Evolutionary conservation across 2,329 filamentous ascomycete genomes (phyloP), one percentile per base, ranked within the genome.

Genomic region (Colletotrichum spaethianum): DNA sequence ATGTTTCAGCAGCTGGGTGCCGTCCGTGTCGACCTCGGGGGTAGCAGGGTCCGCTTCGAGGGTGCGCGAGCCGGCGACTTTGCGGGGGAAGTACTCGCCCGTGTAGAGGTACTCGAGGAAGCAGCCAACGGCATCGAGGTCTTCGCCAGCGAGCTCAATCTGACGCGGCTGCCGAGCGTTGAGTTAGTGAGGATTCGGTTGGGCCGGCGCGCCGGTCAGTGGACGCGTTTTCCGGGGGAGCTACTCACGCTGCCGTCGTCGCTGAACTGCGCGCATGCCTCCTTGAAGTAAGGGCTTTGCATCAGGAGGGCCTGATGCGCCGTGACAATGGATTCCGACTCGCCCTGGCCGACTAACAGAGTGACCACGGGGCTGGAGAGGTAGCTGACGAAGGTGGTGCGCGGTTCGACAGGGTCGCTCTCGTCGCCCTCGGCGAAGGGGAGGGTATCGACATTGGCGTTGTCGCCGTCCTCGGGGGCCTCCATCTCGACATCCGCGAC

Each of bases 41-140:
- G 90, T 81, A 9, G 87, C 83, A 0, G 92, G 88, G 79, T 96
- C 93, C 66, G 86, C 80, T 79, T 97, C 94, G 56, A 97, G 90
- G 36, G 87, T 84, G 53, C 91, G 91, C 77, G 92, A 88, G 64
- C 90, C 89, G 20, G 88, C 82, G 18, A 92, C 79, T 77, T 91
- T 90, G 76, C 88, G 88, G 26, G 94, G 94, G 83, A 96, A 97
- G 87, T 98, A 96, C 83, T 97, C 93, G 80, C 89, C 89, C 1
- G 93, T 95, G 83, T 97, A 97, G 63, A 96, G 90, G 80, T 90
- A 97, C 81, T 96, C 93, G 76, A 96, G 88, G 76, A 95, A 94
- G 80, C 91, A 94, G 73, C 93, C 92, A 67, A 94, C 91, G 28
- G 93, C 92, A 75, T 94, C 92, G 56, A 93, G 82, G 76, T 94